Base-by-base conservation (phyloP, 2,329 filamentous ascomycete genomes). In the Alternaria sp. region DNA sequence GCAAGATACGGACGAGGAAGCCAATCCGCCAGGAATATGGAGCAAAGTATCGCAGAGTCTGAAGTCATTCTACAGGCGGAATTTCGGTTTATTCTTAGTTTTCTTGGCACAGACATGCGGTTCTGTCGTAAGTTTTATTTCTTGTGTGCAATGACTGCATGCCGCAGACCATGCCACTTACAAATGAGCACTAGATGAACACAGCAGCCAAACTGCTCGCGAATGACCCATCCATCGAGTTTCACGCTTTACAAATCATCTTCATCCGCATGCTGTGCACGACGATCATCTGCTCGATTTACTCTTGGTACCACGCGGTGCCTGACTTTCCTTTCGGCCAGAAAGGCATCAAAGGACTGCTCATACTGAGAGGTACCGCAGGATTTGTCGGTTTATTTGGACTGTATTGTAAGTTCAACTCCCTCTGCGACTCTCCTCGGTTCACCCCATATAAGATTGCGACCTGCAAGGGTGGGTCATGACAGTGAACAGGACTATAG, bases 221-320 rank as follows among this genome's bases (percentile, higher is more conserved):
- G 5, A 73, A 71, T n/a, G 68, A 69, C 13, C 72, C 73, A 17
- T 66, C 69, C 26, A 71, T 67, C 11, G 70, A 71, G 17, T 74
- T 74, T n/a, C 72, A 75, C 36, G 71, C 71, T n/a, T 51, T 73
- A 46, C 71, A 86, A 80, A 89, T 96, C 66, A 86, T 97, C 13
- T 93, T 96, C 71, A 86, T 88, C 8, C 87, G 93, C 58, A 93
- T 96, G 88, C 83, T 83, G 59, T 86, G 93, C 63, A 96, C 93
- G 0, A 83, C 87, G 2, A 49, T 91, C 3, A 83, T 89, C 52
- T 90, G 90, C 62, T 86, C 85, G 50, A 62, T 84, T 5, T 96
- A 93, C 78, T 93, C 95, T 88, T 90, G 87, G 84, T 89, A 85
- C 72, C 86, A 83, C 49, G 83, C 84, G 12, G 66, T 70, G 6